A percentile compares a stretch with the other conserved stretches of the same genome.
These are phyloP conservation scores for Diaporthe velutina DNA, from an alignment of 2,329 filamentous ascomycete genomes.

Conservation along the genomic window DNA sequence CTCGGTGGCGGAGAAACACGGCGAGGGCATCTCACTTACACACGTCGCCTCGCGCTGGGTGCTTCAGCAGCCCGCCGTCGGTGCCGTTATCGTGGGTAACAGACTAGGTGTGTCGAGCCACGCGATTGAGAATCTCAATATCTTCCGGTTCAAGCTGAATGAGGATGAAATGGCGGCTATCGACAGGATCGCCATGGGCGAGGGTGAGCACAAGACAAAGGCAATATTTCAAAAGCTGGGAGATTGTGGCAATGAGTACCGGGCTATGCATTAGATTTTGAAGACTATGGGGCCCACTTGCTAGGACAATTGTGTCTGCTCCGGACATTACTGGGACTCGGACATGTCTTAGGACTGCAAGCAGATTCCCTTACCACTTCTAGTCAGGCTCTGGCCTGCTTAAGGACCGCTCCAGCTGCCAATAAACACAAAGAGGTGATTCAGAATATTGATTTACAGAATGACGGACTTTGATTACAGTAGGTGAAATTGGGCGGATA, in stretches of 20 bases:
- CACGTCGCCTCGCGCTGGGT: slow-evolving; percentile 52
- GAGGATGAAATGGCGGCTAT: slow-evolving; percentile 45
- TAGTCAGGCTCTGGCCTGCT: neutral
- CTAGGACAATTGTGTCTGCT: neutral
- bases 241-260: slow-evolving; percentile 52
- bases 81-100: slow-evolving; percentile 52
- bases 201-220: slow-evolving; percentile 36
- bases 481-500: neutral
- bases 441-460: neutral
- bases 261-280: slow-evolving; percentile 43
- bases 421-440: neutral
- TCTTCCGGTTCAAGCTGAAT: slow-evolving; percentile 45
- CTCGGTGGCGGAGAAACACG: slow-evolving; percentile 44
- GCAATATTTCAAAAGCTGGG: slow-evolving; percentile 46
- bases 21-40: slow-evolving; percentile 43
- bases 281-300: neutral
- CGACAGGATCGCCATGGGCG: slow-evolving; percentile 43
- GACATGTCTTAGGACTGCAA: neutral
- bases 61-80: slow-evolving; percentile 49
- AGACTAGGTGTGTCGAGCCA: slow-evolving; percentile 47
- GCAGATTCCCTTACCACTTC: neutral
- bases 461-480: neutral
- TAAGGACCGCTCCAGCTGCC: neutral
- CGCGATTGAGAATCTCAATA: slow-evolving; percentile 46
- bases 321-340: neutral